These are phyloP conservation scores for Terfezia boudieri DNA, from an alignment of 495 filamentous ascomycete genomes.

Conservation along the genomic window DNA sequence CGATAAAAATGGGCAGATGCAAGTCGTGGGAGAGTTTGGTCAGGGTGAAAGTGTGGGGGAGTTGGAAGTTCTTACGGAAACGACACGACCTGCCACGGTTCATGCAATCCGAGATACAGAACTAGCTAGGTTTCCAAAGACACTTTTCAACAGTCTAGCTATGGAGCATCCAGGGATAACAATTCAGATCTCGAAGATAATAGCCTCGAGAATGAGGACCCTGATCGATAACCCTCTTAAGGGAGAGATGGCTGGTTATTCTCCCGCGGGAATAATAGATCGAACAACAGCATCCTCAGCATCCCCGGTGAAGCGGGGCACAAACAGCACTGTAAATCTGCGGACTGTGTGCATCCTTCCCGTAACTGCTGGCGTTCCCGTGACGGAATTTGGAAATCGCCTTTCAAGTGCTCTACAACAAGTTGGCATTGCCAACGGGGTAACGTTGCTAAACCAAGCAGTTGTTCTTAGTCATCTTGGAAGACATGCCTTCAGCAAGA, in stretches of 20 bases:
- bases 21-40: slow-evolving; percentile 77
- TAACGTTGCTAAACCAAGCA: slow-evolving; percentile 79
- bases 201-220: slow-evolving; percentile 81
- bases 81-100: slow-evolving; percentile 62
- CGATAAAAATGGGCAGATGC: slow-evolving; percentile 54
- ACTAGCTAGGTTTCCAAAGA: slow-evolving; percentile 84
- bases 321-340: slow-evolving; percentile 73
- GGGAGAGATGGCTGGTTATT: slow-evolving; percentile 33
- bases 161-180: slow-evolving; percentile 95
- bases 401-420: slow-evolving; percentile 69
- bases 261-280: slow-evolving; percentile 20
- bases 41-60: slow-evolving; percentile 96
- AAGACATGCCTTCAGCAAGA: slow-evolving; percentile 83
- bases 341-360: slow-evolving; percentile 82
- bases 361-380: slow-evolving; percentile 74
- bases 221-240: slow-evolving; percentile 59
- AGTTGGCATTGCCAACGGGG: slow-evolving; percentile 68
- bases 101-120: slow-evolving; percentile 96
- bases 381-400: slow-evolving; percentile 84
- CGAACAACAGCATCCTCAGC: slow-evolving; percentile 7
- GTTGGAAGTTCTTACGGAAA: slow-evolving; percentile 91
- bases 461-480: slow-evolving; percentile 87
- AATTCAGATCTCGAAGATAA: slow-evolving; percentile 96
- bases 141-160: slow-evolving; percentile 89
- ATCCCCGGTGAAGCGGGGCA: slow-evolving; percentile 34